Base-by-base conservation (phyloP, 257 asterid genomes). In the Forsythia viridissima region DNA sequence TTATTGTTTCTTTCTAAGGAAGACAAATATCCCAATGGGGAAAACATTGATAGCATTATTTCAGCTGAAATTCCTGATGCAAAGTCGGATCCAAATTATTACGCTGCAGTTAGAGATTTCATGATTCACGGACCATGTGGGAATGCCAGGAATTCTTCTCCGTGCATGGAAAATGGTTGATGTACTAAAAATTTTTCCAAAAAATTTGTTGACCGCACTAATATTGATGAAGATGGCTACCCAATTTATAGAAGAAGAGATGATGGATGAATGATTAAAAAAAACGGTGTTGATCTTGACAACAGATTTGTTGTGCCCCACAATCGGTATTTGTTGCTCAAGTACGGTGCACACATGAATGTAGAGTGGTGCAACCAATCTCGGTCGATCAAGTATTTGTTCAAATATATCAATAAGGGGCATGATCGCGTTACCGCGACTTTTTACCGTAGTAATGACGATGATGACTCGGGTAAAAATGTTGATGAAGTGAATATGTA, bases 101-200 rank as follows among this genome's bases (percentile, higher is more conserved):
- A 9, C 24, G 24, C 0, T 24, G 41, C 11, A 10, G 76, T 73
- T 4, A 70, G n/a, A 16, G 73, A 70, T 24, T 70, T 70, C 12
- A 52, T 70, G 48, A 36, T 70, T 20, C 73, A 70, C 4, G 73
- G 48, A 37, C 73, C 73, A 39, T 70, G 73, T 24, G 24, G 38
- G 73, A 48, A 1, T 12, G 9, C 0, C 30, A 16, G 1, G 7
- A 70, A n/a, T 7, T 2, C 8, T 38, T 34, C 73, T 24, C 21
- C 30, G 6, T 70, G 48, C 51, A 70, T 70, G 73, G n/a, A 3
- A n/a, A 9, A 9, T 34, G 73, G 44, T 12, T 7, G 21, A 5
- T 70, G 51, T 12, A 34, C 48, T 3, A 70, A 70, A 70, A 37
- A n/a, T n/a, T 7, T 70, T 70, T 8, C 73, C 34, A 6, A 70